Percentiles rank a stretch among this genome's conserved stretches.
Evolutionary conservation across 1,139 yeast species (phyloP).

Genomic region (Lodderomyces elongisporus): DNA sequence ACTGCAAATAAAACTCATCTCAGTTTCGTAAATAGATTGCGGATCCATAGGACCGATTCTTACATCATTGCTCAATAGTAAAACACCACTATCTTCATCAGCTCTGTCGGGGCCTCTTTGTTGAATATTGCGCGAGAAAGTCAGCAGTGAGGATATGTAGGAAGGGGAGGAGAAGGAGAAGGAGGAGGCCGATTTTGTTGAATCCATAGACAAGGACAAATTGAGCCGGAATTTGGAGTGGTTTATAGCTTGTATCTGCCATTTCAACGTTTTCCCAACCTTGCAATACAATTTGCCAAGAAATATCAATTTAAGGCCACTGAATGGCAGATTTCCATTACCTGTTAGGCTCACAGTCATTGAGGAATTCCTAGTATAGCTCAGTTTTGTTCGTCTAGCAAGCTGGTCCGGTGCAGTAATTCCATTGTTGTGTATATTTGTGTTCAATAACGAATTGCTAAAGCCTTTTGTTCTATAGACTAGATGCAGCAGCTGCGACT

Average conservation of each 20-base stretch:
- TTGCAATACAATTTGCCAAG: conserved; percentile 58
- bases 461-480: conserved; percentile 16
- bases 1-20: conserved; percentile 55
- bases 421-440: neutral
- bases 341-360: conserved; percentile 41
- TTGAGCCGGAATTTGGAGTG: conserved; percentile 43
- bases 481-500: neutral
- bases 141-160: no score
- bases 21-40: conserved; percentile 60
- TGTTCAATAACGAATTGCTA: conserved; percentile 3
- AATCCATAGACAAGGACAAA: conserved; percentile 26
- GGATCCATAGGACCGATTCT: conserved; percentile 61
- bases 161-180: conserved; percentile 9
- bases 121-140: no score
- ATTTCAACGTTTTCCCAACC: conserved; percentile 55
- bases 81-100: conserved; percentile 34
- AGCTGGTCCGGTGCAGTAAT: neutral
- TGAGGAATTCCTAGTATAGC: conserved; percentile 27
- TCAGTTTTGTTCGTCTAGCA: conserved; percentile 1
- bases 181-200: conserved; percentile 8
- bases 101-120: conserved; percentile 16
- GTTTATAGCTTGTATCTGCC: conserved; percentile 69
- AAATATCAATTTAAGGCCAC: conserved; percentile 57
- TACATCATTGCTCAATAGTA: conserved; percentile 62
- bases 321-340: conserved; percentile 26